phyloP scores from a whole-genome alignment of 2,329 filamentous ascomycete genomes.

The Ophiocordyceps australis region DNA sequence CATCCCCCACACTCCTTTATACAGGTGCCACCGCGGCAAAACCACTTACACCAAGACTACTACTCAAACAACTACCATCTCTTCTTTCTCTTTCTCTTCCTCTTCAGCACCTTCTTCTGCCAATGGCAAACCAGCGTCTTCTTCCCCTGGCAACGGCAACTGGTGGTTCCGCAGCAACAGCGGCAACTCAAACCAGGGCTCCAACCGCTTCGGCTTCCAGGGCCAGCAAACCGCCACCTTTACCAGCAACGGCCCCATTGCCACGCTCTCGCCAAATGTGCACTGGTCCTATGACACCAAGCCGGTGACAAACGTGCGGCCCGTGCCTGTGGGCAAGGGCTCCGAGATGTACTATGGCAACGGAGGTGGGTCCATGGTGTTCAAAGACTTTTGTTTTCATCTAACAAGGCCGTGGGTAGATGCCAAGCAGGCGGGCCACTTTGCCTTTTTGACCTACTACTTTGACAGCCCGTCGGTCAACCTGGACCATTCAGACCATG shows the following conservation, averaged over 20 bases:
- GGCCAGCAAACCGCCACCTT: neutral
- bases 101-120: too few relatives aligned
- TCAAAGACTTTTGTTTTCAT: too few relatives aligned
- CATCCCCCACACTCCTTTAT: too few relatives aligned
- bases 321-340: neutral
- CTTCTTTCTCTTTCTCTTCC: too few relatives aligned
- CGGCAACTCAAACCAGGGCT: too few relatives aligned
- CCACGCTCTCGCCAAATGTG: neutral
- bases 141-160: too few relatives aligned
- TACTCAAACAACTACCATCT: too few relatives aligned
- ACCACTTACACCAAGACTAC: too few relatives aligned
- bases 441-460: conserved; percentile 9
- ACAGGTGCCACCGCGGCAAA: too few relatives aligned
- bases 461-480: conserved; percentile 11
- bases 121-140: too few relatives aligned
- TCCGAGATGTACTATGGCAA: neutral
- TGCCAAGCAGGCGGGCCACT: conserved; percentile 7
- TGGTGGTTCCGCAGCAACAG: too few relatives aligned
- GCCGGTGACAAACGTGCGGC: neutral
- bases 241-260: conserved; percentile 1
- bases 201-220: neutral
- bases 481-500: conserved; percentile 9
- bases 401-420: conserved; percentile 2
- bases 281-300: neutral
- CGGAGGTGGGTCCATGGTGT: too few relatives aligned